Percentiles rank a stretch among this genome's conserved stretches.
These are phyloP conservation scores for Diaporthe ilicicola DNA, from an alignment of 2,329 filamentous ascomycete species.

Conservation along the genomic window DNA sequence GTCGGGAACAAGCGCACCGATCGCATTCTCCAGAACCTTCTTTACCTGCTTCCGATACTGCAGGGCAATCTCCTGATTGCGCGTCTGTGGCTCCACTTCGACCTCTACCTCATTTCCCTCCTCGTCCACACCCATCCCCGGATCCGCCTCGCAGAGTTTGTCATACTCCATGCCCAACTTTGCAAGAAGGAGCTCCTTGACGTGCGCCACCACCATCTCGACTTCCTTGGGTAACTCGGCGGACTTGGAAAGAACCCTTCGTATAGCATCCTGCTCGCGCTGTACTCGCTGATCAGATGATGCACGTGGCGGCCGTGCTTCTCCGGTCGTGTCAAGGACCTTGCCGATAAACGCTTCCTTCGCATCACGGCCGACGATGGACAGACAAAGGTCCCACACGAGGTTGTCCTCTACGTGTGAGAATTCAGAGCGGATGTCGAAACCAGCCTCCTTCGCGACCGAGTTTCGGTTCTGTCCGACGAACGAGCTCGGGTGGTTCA, in stretches of 20 bases:
- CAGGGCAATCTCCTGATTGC: conserved; percentile 57
- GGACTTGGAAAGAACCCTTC: conserved; percentile 44
- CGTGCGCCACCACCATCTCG: conserved; percentile 47
- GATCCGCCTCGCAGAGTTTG: conserved; percentile 56
- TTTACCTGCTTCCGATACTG: conserved; percentile 59
- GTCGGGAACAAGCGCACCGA: conserved; percentile 33
- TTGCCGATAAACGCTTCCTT: conserved; percentile 33
- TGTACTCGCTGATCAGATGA: conserved; percentile 36
- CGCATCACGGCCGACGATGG: conserved; percentile 41
- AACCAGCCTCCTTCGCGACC: conserved; percentile 37
- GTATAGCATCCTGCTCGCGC: conserved; percentile 36
- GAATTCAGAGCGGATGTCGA: conserved; percentile 49
- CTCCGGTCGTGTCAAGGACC: conserved; percentile 16
- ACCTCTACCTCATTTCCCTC: conserved; percentile 43
- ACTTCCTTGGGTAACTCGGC: conserved; percentile 52
- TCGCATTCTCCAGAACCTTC: conserved; percentile 53
- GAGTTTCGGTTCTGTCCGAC: conserved; percentile 52
- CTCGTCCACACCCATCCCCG: conserved; percentile 42
- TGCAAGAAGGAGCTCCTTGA: conserved; percentile 45
- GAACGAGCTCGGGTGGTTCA: conserved; percentile 56
- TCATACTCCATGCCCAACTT: conserved; percentile 51
- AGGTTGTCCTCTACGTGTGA: conserved; percentile 62
- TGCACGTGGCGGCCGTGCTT: neutral
- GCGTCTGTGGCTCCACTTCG: conserved; percentile 43
- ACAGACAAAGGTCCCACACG: conserved; percentile 58